Evolutionary conservation across 1,284 basidiomycete species (phyloP).

Genomic region (Trametes pubescens): DNA sequence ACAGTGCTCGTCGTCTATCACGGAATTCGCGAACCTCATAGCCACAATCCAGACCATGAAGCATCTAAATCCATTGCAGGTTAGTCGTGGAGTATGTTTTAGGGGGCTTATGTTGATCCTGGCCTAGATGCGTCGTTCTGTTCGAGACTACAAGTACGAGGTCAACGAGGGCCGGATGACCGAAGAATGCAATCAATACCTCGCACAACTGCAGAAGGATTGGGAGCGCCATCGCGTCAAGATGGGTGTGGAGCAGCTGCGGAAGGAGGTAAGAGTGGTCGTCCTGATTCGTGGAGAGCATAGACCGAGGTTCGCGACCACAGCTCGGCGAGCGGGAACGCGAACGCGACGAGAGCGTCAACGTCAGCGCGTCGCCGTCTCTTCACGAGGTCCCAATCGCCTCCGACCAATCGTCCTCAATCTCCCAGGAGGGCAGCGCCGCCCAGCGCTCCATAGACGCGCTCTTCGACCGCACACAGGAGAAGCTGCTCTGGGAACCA

Average conservation of each 20-base stretch:
- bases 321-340: slow-evolving; percentile 74
- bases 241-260: slow-evolving; percentile 79
- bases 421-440: slow-evolving; percentile 43
- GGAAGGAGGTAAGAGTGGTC: slow-evolving; percentile 67
- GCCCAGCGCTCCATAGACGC: slow-evolving; percentile 74
- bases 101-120: neutral
- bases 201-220: slow-evolving; percentile 93
- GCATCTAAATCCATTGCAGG: slow-evolving; percentile 91
- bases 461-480: slow-evolving; percentile 75
- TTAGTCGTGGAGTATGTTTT: slow-evolving; percentile 36
- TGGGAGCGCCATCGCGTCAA: slow-evolving; percentile 93
- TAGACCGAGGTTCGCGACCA: neutral
- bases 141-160: slow-evolving; percentile 95
- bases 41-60: slow-evolving; percentile 91
- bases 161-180: slow-evolving; percentile 92
- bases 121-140: slow-evolving; percentile 85
- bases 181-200: slow-evolving; percentile 93
- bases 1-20: slow-evolving; percentile 87
- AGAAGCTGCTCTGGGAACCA: slow-evolving; percentile 79
- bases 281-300: neutral
- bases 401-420: slow-evolving; percentile 42
- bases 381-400: slow-evolving; percentile 50
- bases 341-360: slow-evolving; percentile 58
- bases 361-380: slow-evolving; percentile 52
- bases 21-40: slow-evolving; percentile 88